Evolutionary conservation across 768 basidiomycete genomes (phyloP).

Genomic region (Lactarius hengduanensis): DNA sequence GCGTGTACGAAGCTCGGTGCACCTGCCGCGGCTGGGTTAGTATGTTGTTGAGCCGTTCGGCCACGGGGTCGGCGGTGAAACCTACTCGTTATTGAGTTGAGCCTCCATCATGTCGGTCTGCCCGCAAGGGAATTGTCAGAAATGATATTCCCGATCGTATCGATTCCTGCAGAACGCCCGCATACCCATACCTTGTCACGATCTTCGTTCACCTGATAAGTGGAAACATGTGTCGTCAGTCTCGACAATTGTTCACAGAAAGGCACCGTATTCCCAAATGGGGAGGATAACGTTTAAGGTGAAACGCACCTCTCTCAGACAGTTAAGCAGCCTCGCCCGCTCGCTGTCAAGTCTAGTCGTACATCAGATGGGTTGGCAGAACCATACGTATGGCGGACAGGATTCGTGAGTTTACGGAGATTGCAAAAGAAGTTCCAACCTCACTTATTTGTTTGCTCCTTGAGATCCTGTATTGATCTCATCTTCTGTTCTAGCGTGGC

Average conservation of each 20-base stretch:
- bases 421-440: slow-evolving; percentile 31
- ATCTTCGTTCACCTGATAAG: slow-evolving; percentile 69
- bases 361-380: slow-evolving; percentile 11
- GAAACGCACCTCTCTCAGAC: slow-evolving; percentile 62
- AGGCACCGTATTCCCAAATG: slow-evolving; percentile 5
- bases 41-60: slow-evolving; percentile 10
- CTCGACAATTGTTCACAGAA: not conserved
- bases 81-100: slow-evolving; percentile 68
- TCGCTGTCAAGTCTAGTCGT: slow-evolving; percentile 68
- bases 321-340: slow-evolving; percentile 62
- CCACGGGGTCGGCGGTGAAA: not conserved
- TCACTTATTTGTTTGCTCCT: slow-evolving; percentile 83
- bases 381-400: slow-evolving; percentile 7
- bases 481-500: slow-evolving; percentile 74
- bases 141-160: slow-evolving; percentile 4
- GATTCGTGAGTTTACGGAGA: slow-evolving; percentile 5
- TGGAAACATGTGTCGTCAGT: slow-evolving; percentile 17
- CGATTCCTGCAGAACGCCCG: not conserved
- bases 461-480: slow-evolving; percentile 75
- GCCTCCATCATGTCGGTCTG: slow-evolving; percentile 68
- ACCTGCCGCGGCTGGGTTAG: slow-evolving; percentile 42
- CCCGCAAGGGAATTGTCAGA: slow-evolving; percentile 5
- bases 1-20: slow-evolving; percentile 61
- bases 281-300: slow-evolving; percentile 16
- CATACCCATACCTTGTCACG: slow-evolving; percentile 63